Base-by-base conservation (phyloP, 257 asterid species). In the Asclepias syriaca region DNA sequence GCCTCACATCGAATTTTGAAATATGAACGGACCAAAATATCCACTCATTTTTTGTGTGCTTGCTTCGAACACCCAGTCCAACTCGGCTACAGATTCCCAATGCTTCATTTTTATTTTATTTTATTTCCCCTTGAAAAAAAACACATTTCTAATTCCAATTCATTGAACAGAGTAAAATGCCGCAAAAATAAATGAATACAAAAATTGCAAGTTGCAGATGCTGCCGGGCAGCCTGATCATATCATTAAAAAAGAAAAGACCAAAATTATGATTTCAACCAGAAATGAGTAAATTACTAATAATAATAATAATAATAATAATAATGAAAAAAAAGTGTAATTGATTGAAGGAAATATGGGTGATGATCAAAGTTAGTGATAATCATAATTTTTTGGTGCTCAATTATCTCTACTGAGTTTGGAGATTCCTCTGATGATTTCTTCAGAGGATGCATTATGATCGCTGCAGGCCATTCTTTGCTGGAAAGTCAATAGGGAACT, bases 381-480 rank as follows among this genome's bases (percentile, higher is more conserved):
- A 13, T 19, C 24, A 2, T 6, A n/a, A 6, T 34, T 1, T 34
- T 1, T 13, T 1, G 1, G 24, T 11, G 7, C 46, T 75, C 65
- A 75, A 69, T 21, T 40, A 21, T 70, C 53, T 61, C 72, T 59
- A 8, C 49, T 53, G 29, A 76, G 79, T 19, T 64, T 43, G 8
- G 75, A 76, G 73, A 69, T 63, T 27, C 66, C 65, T 24, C 59
- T 66, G 53, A 69, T 69, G 60, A 69, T 57, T 4, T 39, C 73
- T 18, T 71, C 53, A 4, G 65, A 63, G 12, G 79, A 61, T 8
- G 65, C 70, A 69, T 59, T 45, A 24, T 29, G 77, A 22, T 59
- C 61, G 19, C 21, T 53, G 51, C 24, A 12, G 24, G 49, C 50
- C 53, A 34, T 34, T 45, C 49, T 74, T 67, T 56, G 68, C 61